Conservation (phyloP, 768 basidiomycete genomes). For the Calocera cornea region DNA sequence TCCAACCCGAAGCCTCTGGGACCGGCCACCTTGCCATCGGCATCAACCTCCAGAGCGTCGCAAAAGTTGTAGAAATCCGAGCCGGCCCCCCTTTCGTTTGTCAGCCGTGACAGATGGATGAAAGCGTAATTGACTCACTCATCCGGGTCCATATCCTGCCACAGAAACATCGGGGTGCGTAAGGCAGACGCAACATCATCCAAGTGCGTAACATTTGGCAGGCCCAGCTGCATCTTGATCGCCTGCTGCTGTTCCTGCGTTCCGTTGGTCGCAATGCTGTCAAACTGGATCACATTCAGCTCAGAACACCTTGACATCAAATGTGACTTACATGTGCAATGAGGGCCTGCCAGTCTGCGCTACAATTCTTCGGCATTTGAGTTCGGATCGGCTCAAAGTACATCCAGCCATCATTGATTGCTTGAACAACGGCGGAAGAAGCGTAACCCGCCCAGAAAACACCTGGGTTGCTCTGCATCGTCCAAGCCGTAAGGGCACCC, state of each 20-base stretch:
- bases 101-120: background rate
- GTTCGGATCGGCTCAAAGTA: constrained; percentile 61
- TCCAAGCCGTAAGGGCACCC: constrained; percentile 7
- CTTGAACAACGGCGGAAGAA: constrained; percentile 52
- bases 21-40: constrained; percentile 34
- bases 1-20: constrained; percentile 15
- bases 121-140: background rate
- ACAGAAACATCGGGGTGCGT: background rate
- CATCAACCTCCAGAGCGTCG: constrained; percentile 51
- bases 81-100: constrained; percentile 24
- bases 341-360: constrained; percentile 52
- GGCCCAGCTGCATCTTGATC: constrained; percentile 47
- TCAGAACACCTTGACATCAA: constrained; percentile 21
- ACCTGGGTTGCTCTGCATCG: constrained; percentile 5
- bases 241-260: constrained; percentile 31
- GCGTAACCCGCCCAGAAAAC: constrained; percentile 35
- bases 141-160: background rate
- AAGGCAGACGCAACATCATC: constrained; percentile 52
- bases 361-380: constrained; percentile 49
- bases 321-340: constrained; percentile 39
- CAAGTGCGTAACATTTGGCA: constrained; percentile 41
- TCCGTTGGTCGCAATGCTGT: background rate
- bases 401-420: constrained; percentile 47
- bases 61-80: constrained; percentile 47
- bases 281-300: background rate